Percentiles rank a stretch among this genome's conserved stretches.
These are phyloP conservation scores for Flaveria sonorensis DNA, from an alignment of 129 eudicot species.

Conservation along the genomic window DNA sequence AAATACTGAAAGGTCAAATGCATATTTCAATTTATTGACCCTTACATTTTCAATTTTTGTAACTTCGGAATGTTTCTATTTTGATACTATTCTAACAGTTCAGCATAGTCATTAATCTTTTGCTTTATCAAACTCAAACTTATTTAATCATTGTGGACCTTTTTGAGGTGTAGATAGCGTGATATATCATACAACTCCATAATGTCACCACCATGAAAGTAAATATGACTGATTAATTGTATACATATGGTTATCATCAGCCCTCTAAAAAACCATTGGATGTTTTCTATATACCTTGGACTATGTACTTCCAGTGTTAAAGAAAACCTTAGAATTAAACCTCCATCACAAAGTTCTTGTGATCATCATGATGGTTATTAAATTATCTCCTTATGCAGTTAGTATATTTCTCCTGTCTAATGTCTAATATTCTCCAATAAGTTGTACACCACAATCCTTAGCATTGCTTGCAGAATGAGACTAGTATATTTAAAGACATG, in stretches of 20 bases:
- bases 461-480: slow-evolving; percentile 31
- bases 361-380: slow-evolving; percentile 17
- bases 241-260: neutral
- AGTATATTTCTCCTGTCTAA: neutral
- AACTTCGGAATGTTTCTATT: neutral
- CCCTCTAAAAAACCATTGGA: neutral
- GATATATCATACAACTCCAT: neutral
- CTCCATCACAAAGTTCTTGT: neutral
- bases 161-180: neutral
- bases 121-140: slow-evolving; percentile 21
- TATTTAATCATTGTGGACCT: neutral
- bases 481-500: slow-evolving; percentile 30
- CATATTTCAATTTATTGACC: neutral
- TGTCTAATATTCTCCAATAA: slow-evolving; percentile 14
- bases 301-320: slow-evolving; percentile 12
- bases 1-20: neutral
- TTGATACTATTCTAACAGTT: neutral
- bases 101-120: neutral
- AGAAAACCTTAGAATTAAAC: neutral
- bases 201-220: neutral
- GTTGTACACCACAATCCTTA: neutral
- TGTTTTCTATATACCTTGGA: neutral
- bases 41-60: neutral
- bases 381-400: slow-evolving; percentile 6
- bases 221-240: neutral